A percentile compares a stretch with the other conserved stretches of the same genome.
These are phyloP conservation scores for Kwoniella europaea DNA, from an alignment of 768 basidiomycete genomes.

Conservation along the genomic window DNA sequence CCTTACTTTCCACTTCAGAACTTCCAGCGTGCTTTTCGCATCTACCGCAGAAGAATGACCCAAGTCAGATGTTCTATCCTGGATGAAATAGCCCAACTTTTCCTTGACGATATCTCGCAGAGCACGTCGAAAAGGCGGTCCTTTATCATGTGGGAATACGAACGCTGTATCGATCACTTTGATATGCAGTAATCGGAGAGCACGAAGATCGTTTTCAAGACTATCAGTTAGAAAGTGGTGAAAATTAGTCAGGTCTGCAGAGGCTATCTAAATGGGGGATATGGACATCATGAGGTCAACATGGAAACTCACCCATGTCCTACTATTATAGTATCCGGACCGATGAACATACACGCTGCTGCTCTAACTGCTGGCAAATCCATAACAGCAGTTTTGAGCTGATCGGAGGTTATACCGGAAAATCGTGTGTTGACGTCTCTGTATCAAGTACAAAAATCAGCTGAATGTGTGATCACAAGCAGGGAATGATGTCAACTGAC, in stretches of 20 bases:
- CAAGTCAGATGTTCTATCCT: slow-evolving; percentile 71
- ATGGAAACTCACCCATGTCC: slow-evolving; percentile 62
- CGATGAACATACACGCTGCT: slow-evolving; percentile 73
- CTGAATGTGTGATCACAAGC: neutral
- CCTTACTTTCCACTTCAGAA: slow-evolving; percentile 79
- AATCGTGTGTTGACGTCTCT: slow-evolving; percentile 88
- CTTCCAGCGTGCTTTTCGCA: slow-evolving; percentile 82
- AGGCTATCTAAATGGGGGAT: too few species aligned
- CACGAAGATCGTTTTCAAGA: slow-evolving; percentile 91
- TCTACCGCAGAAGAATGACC: slow-evolving; percentile 94
- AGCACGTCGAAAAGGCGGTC: slow-evolving; percentile 75
- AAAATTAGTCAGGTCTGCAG: neutral
- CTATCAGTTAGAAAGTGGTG: slow-evolving; percentile 63
- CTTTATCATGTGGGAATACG: slow-evolving; percentile 82
- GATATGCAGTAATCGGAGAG: slow-evolving; percentile 82
- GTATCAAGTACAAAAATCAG: neutral
- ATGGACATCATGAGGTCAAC: too few species aligned
- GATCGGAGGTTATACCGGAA: slow-evolving; percentile 45
- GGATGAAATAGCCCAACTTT: slow-evolving; percentile 78
- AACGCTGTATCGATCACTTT: slow-evolving; percentile 84
- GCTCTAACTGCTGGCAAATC: slow-evolving; percentile 71
- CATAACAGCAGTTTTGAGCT: slow-evolving; percentile 64
- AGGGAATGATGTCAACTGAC: slow-evolving; percentile 32
- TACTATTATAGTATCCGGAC: slow-evolving; percentile 80
- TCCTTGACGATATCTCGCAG: slow-evolving; percentile 85